Evolutionary conservation across 306 rosid species (phyloP), one percentile per base, ranked within the genome.

Genomic region (Cicer bijugum): DNA sequence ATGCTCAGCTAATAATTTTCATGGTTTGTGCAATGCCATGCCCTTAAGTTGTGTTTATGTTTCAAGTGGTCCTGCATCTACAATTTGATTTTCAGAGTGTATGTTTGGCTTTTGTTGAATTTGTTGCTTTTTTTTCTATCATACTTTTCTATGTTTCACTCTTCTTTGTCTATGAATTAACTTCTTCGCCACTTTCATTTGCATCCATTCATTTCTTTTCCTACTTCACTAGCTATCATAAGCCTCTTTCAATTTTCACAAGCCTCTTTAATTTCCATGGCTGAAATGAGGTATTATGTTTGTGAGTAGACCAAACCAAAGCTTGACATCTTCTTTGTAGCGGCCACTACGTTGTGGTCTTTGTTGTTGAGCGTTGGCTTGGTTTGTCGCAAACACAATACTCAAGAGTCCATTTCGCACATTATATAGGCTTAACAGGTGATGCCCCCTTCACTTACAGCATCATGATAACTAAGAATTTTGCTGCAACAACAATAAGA

Each of bases 81-180:
- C 35, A 56, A 56, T 56, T 56, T 4, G 14, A 56, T 19, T 19
- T 55, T 20, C 61, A 75, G 71, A 47, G 14, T 50, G 7, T 37
- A 15, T 35, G 33, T 56, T 57, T 74, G 23, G 61, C 6, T 15
- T 1, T 45, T 48, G 58, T 35, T 33, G 45, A 67, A 37, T 37
- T 56, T 28, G 8, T 38, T 39, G 1, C 17, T 56, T 58, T 11
- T 58, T 48, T 79, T 16, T 78, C 8, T 43, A 3, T 58, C 35
- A 23, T 17, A 7, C n/a, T 62, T 72, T 17, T 33, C 48, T 14
- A 4, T 20, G 9, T 10, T 57, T 80, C 76, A 78, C 9, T 76
- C 58, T 61, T 76, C 77, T 62, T 43, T 12, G 44, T 45, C 86
- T 82, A 85, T 85, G 82, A 85, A 85, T 80, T 50, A 12, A 58